These are phyloP conservation scores for Venturia oleaginea DNA, from an alignment of 2,329 filamentous ascomycete genomes.

Conservation along the genomic window DNA sequence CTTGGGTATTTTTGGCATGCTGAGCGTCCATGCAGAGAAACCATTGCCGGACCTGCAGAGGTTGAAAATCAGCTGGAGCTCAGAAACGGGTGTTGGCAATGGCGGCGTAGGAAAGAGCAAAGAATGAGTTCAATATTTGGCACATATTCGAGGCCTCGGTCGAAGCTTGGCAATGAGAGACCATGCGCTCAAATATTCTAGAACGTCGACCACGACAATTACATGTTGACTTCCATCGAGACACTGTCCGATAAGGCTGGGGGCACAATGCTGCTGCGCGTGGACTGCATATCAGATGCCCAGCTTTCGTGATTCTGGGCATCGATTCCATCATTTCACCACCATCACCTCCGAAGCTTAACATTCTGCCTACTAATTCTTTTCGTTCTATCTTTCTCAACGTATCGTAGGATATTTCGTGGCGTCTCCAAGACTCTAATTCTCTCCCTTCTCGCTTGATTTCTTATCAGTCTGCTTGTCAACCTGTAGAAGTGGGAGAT, in stretches of 20 bases:
- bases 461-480: no score
- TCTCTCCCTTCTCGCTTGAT: no score
- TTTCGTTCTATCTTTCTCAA: no score
- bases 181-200: background rate
- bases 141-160: background rate
- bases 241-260: background rate
- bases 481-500: no score
- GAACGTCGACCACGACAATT: background rate
- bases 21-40: background rate
- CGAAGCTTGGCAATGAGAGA: background rate
- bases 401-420: no score
- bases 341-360: background rate
- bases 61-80: background rate
- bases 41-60: background rate
- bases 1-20: background rate
- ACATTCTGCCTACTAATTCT: no score
- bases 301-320: background rate
- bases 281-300: background rate
- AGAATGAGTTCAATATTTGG: background rate
- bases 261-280: no score
- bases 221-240: background rate
- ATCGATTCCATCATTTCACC: background rate
- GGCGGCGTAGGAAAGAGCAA: background rate
- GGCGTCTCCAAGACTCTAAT: no score
- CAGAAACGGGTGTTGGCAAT: background rate